A percentile compares a stretch with the other conserved stretches of the same genome.
phyloP scores from a whole-genome alignment of 495 filamentous ascomycete species.

The Pyrenopolyporus hunteri region DNA sequence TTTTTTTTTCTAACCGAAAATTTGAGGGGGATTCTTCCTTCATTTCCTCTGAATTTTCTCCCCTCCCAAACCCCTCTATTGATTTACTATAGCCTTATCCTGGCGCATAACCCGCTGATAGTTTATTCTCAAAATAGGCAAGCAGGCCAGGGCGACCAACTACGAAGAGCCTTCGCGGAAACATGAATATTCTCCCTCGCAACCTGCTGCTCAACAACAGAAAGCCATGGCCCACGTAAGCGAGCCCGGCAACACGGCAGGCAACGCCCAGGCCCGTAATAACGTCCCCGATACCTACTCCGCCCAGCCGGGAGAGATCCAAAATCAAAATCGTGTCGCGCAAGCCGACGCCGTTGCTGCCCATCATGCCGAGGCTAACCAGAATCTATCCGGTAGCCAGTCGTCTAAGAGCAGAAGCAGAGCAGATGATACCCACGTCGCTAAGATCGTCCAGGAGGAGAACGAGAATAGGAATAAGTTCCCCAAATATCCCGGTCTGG shows the following conservation, averaged over 20 bases:
- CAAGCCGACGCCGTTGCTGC: conserved; percentile 67
- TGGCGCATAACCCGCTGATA: conserved; percentile 41
- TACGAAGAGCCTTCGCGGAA: conserved; percentile 58
- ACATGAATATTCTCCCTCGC: conserved; percentile 63
- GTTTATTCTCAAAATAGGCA: conserved; percentile 53
- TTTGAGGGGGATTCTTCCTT: no score
- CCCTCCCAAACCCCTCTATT: neutral
- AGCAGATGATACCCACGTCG: conserved; percentile 70
- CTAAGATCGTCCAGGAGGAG: conserved; percentile 89
- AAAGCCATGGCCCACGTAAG: conserved; percentile 55
- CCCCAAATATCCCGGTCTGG: conserved; percentile 88
- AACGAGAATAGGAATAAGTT: conserved; percentile 81
- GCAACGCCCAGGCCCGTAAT: conserved; percentile 49
- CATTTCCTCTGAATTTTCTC: conserved; percentile 2
- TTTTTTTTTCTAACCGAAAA: conserved; percentile 2
- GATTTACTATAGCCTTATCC: conserved; percentile 4
- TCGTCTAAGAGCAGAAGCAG: conserved; percentile 51
- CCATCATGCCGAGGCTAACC: conserved; percentile 52
- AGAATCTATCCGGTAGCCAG: conserved; percentile 32
- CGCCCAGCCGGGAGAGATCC: conserved; percentile 60
- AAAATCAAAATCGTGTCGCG: conserved; percentile 63
- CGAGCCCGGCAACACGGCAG: conserved; percentile 52
- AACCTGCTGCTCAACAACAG: conserved; percentile 45
- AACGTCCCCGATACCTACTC: conserved; percentile 59
- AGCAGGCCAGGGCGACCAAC: conserved; percentile 82